Percentiles rank a stretch among this genome's conserved stretches.
phyloP scores from a whole-genome alignment of 495 filamentous ascomycete species.

The Podospora appendiculata region DNA sequence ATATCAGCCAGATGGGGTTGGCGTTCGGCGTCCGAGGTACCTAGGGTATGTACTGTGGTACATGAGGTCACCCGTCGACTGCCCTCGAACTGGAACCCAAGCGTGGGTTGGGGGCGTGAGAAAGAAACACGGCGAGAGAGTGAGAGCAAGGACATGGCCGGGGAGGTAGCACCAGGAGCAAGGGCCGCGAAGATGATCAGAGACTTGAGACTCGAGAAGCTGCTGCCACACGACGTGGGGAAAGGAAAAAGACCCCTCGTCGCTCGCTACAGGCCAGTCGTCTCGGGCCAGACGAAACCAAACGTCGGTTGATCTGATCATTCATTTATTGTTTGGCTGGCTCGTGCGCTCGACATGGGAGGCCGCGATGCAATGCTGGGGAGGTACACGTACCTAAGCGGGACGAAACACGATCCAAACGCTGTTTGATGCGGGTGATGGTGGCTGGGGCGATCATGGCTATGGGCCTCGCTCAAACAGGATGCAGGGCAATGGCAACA shows the following conservation, averaged over 20 bases:
- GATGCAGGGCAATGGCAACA: too few species aligned
- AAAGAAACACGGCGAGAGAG: too few species aligned
- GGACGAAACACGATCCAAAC: conserved; percentile 13
- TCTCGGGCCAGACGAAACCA: conserved; percentile 14
- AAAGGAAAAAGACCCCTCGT: not conserved
- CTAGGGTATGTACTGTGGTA: too few species aligned
- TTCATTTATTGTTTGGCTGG: not conserved
- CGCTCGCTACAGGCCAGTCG: not conserved
- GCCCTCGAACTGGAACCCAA: too few species aligned
- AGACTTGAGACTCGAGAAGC: conserved; percentile 8
- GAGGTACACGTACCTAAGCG: not conserved
- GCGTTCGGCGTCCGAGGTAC: too few species aligned
- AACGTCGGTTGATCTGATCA: conserved; percentile 17
- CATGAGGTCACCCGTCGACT: too few species aligned
- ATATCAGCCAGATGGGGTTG: too few species aligned
- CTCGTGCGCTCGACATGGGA: conserved; percentile 8
- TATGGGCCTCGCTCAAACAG: too few species aligned
- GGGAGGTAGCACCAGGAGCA: conserved; percentile 7
- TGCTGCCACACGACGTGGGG: conserved; percentile 2
- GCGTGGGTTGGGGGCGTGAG: too few species aligned
- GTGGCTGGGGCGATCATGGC: not conserved
- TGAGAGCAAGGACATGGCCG: not conserved
- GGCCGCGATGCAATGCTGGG: conserved; percentile 20
- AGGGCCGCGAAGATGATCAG: conserved; percentile 10
- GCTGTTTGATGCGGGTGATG: not conserved